A percentile compares a stretch with the other conserved stretches of the same genome.
phyloP scores from a whole-genome alignment of 2,329 filamentous ascomycete species.

The Parascedosporium putredinis region DNA sequence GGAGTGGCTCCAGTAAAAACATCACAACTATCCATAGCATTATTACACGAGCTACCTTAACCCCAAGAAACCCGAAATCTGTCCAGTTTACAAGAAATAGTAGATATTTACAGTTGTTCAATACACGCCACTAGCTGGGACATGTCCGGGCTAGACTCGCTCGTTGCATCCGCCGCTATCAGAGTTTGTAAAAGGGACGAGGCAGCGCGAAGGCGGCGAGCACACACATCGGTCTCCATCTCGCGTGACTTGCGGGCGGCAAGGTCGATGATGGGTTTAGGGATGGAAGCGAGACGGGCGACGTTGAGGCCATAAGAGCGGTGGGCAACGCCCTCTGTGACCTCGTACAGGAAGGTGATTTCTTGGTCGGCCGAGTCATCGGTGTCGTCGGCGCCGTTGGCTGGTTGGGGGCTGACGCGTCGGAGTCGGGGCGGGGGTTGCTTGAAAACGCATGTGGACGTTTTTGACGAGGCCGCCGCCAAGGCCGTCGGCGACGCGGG shows the following conservation, averaged over 20 bases:
- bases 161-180: slow-evolving; percentile 16
- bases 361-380: slow-evolving; percentile 53
- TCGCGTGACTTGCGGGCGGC: slow-evolving; percentile 71
- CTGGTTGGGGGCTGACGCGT: neutral
- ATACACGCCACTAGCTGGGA: slow-evolving; percentile 41
- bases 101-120: neutral
- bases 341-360: slow-evolving; percentile 90
- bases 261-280: slow-evolving; percentile 63
- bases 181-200: slow-evolving; percentile 25
- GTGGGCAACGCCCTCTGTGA: slow-evolving; percentile 83
- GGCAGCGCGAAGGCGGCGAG: slow-evolving; percentile 39
- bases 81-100: neutral
- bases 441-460: slow-evolving; percentile 85
- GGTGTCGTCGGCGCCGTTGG: slow-evolving; percentile 14
- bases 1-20: too few relatives aligned
- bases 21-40: too few relatives aligned
- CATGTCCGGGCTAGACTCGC: slow-evolving; percentile 29
- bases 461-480: slow-evolving; percentile 57
- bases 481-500: slow-evolving; percentile 59
- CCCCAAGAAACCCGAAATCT: neutral
- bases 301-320: slow-evolving; percentile 93
- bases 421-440: slow-evolving; percentile 18
- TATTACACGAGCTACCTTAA: too few relatives aligned
- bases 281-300: slow-evolving; percentile 73
- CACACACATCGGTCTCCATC: slow-evolving; percentile 63